These are phyloP conservation scores for Blastobotrys apis DNA, from an alignment of 1,139 yeast genomes.

Conservation along the genomic window DNA sequence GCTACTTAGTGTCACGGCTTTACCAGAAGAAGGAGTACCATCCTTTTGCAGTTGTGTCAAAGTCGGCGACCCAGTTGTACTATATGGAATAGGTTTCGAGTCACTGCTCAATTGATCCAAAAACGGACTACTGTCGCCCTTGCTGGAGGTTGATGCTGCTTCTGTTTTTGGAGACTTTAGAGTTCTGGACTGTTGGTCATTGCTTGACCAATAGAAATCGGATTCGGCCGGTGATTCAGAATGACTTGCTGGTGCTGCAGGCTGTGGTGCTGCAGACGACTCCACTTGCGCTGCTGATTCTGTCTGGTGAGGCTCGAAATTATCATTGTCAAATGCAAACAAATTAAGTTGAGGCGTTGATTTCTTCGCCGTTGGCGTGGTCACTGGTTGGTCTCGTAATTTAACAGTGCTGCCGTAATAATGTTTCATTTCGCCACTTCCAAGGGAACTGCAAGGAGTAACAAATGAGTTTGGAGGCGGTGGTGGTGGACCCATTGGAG, in stretches of 20 bases:
- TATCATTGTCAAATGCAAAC: conserved; percentile 6
- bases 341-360: not conserved
- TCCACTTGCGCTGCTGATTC: not conserved
- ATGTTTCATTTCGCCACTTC: too few species aligned
- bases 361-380: not conserved
- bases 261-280: not conserved
- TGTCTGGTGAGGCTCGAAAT: not conserved
- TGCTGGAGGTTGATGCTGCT: not conserved
- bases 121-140: not conserved
- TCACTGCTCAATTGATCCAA: conserved; percentile 3
- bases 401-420: too few species aligned
- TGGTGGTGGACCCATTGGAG: too few species aligned
- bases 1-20: not conserved
- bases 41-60: conserved; percentile 1
- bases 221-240: not conserved
- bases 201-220: too few species aligned
- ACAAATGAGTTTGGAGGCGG: too few species aligned
- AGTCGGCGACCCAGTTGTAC: conserved; percentile 2
- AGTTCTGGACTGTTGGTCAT: too few species aligned
- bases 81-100: conserved; percentile 1
- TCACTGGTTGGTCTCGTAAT: too few species aligned
- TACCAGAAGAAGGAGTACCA: conserved; percentile 4
- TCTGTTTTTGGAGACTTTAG: too few species aligned
- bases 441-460: too few species aligned
- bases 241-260: not conserved